Base-by-base conservation (phyloP, 768 basidiomycete species). In the Psilocybe cubensis region DNA sequence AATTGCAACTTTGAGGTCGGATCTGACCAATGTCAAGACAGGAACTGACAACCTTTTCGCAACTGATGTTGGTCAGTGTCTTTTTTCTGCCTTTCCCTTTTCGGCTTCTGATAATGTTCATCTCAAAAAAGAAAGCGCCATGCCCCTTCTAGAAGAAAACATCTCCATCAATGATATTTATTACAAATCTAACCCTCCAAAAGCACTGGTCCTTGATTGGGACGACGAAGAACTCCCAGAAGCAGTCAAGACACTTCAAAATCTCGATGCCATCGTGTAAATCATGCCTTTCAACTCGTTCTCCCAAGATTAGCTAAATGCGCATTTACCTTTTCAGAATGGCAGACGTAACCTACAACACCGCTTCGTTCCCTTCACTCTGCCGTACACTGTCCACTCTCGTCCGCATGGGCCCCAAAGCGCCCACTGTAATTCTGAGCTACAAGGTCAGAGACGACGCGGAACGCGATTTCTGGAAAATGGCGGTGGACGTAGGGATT, bases 311-410 rank as follows among this genome's bases (percentile, higher is more conserved):
- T 25, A 9, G 52, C 45, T 44, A 31, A 42, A 41, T 45, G 25
- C 42, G 33, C 51, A 27, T 25, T 28, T 24, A 17, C 45, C 24
- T 51, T 10, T 35, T n/a, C 62, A 95, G 94, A 42, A 93, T 96
- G 86, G 91, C 94, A 11, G 95, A 97, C 64, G 92, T 96, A 7
- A 89, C 93, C 1, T 96, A 96, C 76, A 96, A 96, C 73, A 92
- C 91, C 0, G 75, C 86, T 1, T 89, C 92, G 1, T 97, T 96
- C 70, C 84, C 90, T 2, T 78, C 89, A 0, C 83, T 96, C 38
- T 71, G 93, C 17, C 73, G 74, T n/a, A 94, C 92, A 0, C 73
- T 96, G 21, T 71, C 75, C 4, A 67, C 71, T 2, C 75, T 95
- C 4, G 63, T 86, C 21, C 55, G 65, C 59, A 56, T 76, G 31